These are phyloP conservation scores for Adansonia madagascariensis DNA, from an alignment of 441 rosid species.

Conservation along the genomic window DNA sequence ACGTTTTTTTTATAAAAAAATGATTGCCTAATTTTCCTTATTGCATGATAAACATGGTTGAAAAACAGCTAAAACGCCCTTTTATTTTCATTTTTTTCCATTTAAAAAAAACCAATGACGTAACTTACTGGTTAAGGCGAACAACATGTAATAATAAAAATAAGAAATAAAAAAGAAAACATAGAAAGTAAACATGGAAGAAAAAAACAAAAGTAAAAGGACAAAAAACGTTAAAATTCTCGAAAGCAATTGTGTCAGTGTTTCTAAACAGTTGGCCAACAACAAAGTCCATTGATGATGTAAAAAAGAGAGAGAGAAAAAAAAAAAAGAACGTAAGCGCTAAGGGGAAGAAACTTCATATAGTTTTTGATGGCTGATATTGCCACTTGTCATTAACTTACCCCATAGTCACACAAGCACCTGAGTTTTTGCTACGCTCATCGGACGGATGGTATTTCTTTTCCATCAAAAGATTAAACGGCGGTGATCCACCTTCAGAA, in stretches of 20 bases:
- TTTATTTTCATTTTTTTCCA: too few species aligned
- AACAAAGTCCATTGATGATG: not conserved
- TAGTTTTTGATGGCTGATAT: not conserved
- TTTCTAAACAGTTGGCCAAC: too few species aligned
- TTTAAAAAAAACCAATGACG: too few species aligned
- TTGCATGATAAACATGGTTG: too few species aligned
- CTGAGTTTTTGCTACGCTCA: not conserved
- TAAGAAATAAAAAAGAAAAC: too few species aligned
- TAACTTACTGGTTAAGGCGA: too few species aligned
- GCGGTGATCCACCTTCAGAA: not conserved
- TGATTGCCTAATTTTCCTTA: too few species aligned
- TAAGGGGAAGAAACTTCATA: not conserved
- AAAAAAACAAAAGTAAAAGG: not conserved
- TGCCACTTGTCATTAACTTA: not conserved
- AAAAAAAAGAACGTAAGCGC: not conserved
- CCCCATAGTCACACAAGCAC: not conserved
- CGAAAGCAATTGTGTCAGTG: not conserved
- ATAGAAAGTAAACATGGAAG: too few species aligned
- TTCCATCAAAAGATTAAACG: slow-evolving; percentile 27
- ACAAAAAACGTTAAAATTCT: not conserved
- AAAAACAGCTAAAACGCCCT: too few species aligned
- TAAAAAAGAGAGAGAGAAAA: not conserved
- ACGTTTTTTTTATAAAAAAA: too few species aligned
- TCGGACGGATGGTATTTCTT: not conserved
- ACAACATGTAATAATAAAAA: too few species aligned